Percentiles rank a stretch among this genome's conserved stretches.
These are phyloP conservation scores for Daedalea quercina DNA, from an alignment of 768 basidiomycete genomes.

Conservation along the genomic window DNA sequence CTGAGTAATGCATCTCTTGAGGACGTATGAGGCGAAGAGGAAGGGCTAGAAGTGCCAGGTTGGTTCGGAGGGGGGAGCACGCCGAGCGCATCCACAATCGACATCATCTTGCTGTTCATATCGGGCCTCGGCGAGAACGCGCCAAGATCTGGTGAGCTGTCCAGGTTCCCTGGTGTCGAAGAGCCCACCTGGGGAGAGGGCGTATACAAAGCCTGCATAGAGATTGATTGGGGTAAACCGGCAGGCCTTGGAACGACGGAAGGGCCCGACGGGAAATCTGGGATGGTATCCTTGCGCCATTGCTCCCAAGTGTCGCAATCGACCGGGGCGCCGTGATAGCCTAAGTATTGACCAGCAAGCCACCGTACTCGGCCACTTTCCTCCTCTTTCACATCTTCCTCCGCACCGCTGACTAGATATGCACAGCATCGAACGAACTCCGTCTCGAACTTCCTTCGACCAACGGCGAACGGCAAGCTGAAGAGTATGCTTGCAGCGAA, in stretches of 20 bases:
- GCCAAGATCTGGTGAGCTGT: conserved; percentile 20
- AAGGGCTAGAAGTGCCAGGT: neutral
- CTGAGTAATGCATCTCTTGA: conserved; percentile 31
- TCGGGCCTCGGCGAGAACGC: conserved; percentile 25
- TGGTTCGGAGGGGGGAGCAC: conserved; percentile 6
- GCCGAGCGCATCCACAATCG: conserved; percentile 20
- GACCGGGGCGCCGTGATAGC: conserved; percentile 46
- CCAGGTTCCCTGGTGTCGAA: conserved; percentile 4
- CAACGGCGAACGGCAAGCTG: conserved; percentile 51
- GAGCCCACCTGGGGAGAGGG: conserved; percentile 37
- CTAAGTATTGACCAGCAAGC: conserved; percentile 61
- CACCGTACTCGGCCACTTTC: conserved; percentile 46
- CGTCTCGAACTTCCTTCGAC: conserved; percentile 51
- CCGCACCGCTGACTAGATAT: conserved; percentile 55
- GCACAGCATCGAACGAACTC: conserved; percentile 64
- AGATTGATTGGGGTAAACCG: conserved; percentile 37
- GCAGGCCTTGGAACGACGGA: conserved; percentile 9
- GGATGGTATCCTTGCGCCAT: conserved; percentile 48
- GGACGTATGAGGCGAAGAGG: neutral
- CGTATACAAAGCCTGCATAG: conserved; percentile 46
- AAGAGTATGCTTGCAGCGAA: conserved; percentile 59
- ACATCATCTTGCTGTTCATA: conserved; percentile 18
- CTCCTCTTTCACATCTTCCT: conserved; percentile 29
- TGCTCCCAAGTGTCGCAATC: conserved; percentile 51
- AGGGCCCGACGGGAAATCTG: conserved; percentile 25